Evolutionary conservation across 352 stramenopile species (phyloP).

Genomic region (Blastocystis hominis): DNA sequence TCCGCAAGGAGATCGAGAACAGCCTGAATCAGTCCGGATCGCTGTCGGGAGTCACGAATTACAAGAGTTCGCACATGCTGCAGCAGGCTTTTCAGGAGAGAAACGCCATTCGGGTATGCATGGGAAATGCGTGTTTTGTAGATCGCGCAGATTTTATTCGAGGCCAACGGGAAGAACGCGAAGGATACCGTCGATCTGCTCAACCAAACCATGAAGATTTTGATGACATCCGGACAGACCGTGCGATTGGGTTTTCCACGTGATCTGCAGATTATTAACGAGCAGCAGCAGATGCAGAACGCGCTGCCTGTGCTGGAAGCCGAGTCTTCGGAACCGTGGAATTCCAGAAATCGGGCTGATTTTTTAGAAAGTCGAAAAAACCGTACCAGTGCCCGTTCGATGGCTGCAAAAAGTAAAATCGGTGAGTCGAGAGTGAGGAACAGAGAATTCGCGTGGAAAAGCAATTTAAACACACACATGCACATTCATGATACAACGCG

Average conservation of each 20-base stretch:
- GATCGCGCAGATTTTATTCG: conserved; percentile 18
- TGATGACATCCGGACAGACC: background rate
- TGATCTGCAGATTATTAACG: background rate
- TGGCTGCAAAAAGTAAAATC: conserved; percentile 45
- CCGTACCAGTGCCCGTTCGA: conserved; percentile 6
- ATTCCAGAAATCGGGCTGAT: background rate
- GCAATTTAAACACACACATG: conserved; percentile 54
- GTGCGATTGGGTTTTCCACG: background rate
- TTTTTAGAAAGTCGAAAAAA: background rate
- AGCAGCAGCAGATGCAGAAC: conserved; percentile 8
- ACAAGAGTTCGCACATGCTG: conserved; percentile 1
- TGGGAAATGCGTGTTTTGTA: background rate
- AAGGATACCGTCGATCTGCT: conserved; percentile 11
- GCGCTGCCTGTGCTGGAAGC: background rate
- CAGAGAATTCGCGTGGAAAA: conserved; percentile 53
- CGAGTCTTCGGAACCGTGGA: background rate
- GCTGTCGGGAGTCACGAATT: background rate
- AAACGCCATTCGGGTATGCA: background rate
- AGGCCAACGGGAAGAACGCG: background rate
- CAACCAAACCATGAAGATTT: background rate
- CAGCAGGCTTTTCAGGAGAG: conserved; percentile 3
- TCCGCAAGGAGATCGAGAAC: conserved; percentile 38
- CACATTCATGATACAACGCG: conserved; percentile 17
- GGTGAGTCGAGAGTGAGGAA: background rate
- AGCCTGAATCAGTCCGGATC: background rate